Conservation (phyloP, 176 grass and related monocot species). For the Bolboschoenus planiculmis region DNA sequence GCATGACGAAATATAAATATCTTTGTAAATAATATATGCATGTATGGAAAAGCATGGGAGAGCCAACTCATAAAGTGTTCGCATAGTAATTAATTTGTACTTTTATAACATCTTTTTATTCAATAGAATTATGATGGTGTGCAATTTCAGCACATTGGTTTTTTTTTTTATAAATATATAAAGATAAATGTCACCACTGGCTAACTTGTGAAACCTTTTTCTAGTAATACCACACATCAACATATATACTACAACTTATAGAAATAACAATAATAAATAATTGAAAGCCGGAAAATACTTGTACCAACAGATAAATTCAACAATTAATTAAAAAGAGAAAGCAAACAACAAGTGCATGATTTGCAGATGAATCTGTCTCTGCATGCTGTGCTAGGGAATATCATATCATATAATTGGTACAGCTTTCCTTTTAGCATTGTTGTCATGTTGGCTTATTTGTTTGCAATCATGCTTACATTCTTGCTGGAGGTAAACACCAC, state of each 20-base stretch:
- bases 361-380: conserved; percentile 7
- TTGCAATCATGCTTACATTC: background rate
- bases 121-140: background rate
- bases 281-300: background rate
- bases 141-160: background rate
- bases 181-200: too few relatives aligned
- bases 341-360: background rate
- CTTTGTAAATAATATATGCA: background rate
- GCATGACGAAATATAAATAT: background rate
- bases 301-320: background rate
- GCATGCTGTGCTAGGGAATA: conserved; percentile 9
- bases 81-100: background rate
- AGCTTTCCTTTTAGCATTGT: background rate
- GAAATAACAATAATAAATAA: background rate
- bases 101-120: background rate
- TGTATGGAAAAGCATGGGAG: background rate
- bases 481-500: background rate
- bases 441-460: conserved; percentile 7
- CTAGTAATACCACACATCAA: background rate
- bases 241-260: background rate
- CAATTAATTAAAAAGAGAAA: background rate
- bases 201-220: background rate
- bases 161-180: background rate
- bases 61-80: background rate
- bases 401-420: background rate